These are phyloP conservation scores for Wakefieldia striispora DNA, from an alignment of 768 basidiomycete species.

Conservation along the genomic window DNA sequence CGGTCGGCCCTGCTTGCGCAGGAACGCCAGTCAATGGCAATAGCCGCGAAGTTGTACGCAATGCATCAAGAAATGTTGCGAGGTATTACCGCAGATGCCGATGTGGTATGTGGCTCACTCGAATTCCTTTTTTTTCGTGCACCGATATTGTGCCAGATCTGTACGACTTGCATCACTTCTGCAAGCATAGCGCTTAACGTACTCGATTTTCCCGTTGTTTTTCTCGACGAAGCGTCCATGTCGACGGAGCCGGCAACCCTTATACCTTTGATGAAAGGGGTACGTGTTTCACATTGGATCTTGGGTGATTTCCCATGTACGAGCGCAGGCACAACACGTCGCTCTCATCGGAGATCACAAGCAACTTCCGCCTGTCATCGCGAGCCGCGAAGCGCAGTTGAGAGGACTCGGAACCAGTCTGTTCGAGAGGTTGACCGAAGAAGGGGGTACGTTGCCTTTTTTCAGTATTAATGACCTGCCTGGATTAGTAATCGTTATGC, in stretches of 20 bases:
- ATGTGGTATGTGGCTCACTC: slow-evolving; percentile 58
- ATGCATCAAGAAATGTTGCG: slow-evolving; percentile 61
- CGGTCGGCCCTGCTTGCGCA: slow-evolving; percentile 20
- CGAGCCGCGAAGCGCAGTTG: slow-evolving; percentile 68
- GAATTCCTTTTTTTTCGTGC: background rate
- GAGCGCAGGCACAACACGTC: slow-evolving; percentile 67
- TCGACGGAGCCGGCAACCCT: slow-evolving; percentile 91
- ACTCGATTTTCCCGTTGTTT: slow-evolving; percentile 89
- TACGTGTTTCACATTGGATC: slow-evolving; percentile 41
- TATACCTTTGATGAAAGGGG: slow-evolving; percentile 92
- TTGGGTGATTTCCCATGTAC: slow-evolving; percentile 12
- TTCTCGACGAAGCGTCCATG: slow-evolving; percentile 95
- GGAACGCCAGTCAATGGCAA: slow-evolving; percentile 32
- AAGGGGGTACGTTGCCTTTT: slow-evolving; percentile 57
- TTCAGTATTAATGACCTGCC: background rate
- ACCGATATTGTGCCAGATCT: slow-evolving; percentile 51
- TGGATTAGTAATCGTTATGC: slow-evolving; percentile 7
- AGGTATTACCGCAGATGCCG: slow-evolving; percentile 61
- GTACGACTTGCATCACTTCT: slow-evolving; percentile 84
- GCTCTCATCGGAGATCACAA: slow-evolving; percentile 97
- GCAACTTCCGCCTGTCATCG: slow-evolving; percentile 87
- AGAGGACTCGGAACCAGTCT: slow-evolving; percentile 77
- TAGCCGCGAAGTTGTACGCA: slow-evolving; percentile 48
- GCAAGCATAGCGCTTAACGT: slow-evolving; percentile 63
- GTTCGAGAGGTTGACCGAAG: slow-evolving; percentile 86